phyloP scores from a whole-genome alignment of 2,329 filamentous ascomycete genomes.

The Trichoderma atroviride region DNA sequence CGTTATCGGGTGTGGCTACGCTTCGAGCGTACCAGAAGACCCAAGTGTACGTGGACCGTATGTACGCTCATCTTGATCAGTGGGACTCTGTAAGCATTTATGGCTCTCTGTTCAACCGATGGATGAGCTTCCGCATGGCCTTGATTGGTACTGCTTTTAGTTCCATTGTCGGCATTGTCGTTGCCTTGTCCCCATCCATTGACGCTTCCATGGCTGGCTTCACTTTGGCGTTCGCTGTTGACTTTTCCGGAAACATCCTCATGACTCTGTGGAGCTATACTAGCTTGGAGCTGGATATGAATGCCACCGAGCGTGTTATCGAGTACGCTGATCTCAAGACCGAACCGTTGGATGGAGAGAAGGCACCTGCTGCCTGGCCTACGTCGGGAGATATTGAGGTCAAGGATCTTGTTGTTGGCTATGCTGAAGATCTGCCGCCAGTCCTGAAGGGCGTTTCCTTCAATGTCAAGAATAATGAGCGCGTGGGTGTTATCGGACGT shows the following conservation, averaged over 20 bases:
- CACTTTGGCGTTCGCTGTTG: slow-evolving; percentile 71
- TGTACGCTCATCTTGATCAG: slow-evolving; percentile 70
- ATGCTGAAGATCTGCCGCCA: slow-evolving; percentile 70
- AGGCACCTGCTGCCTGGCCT: slow-evolving; percentile 74
- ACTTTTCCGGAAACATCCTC: slow-evolving; percentile 66
- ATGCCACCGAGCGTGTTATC: slow-evolving; percentile 73
- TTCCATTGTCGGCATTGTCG: slow-evolving; percentile 63
- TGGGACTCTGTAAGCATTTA: slow-evolving; percentile 69
- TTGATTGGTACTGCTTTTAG: slow-evolving; percentile 71
- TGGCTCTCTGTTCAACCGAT: slow-evolving; percentile 73
- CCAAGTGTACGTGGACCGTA: slow-evolving; percentile 66
- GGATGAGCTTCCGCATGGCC: slow-evolving; percentile 74
- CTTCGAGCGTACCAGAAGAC: slow-evolving; percentile 75
- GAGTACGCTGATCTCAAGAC: slow-evolving; percentile 73
- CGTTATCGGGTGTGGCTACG: slow-evolving; percentile 71
- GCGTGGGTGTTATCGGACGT: slow-evolving; percentile 75
- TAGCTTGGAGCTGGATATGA: slow-evolving; percentile 76
- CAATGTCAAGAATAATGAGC: slow-evolving; percentile 65
- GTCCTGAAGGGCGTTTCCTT: slow-evolving; percentile 73
- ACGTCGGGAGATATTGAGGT: slow-evolving; percentile 73
- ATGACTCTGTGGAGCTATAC: slow-evolving; percentile 70
- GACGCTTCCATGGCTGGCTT: slow-evolving; percentile 75
- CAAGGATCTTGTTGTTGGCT: slow-evolving; percentile 70
- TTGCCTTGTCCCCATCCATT: slow-evolving; percentile 63
- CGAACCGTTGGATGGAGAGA: slow-evolving; percentile 63